A percentile compares a stretch with the other conserved stretches of the same genome.
These are phyloP conservation scores for Neurospora sublineolata DNA, from an alignment of 495 filamentous ascomycete genomes.

Conservation along the genomic window DNA sequence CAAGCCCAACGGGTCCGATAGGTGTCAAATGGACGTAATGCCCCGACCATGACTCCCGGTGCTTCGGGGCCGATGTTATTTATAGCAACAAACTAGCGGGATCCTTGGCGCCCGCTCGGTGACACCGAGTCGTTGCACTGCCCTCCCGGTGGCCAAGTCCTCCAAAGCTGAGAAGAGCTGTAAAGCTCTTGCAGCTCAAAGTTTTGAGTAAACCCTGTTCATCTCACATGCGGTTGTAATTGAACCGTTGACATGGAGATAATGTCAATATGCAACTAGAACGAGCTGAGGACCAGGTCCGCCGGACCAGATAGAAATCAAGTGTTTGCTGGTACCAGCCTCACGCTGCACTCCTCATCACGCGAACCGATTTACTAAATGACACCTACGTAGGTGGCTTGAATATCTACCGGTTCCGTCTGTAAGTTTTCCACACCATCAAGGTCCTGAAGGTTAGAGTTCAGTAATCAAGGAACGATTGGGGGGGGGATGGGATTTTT, in stretches of 20 bases:
- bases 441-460: background rate
- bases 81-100: background rate
- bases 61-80: background rate
- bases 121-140: background rate
- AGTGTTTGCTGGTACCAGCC: background rate
- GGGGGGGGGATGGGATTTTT: background rate
- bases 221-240: background rate
- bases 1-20: background rate
- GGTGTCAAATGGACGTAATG: background rate
- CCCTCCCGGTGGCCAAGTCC: background rate
- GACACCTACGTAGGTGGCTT: background rate
- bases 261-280: background rate
- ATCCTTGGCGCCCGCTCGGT: background rate
- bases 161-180: background rate
- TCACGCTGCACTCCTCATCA: background rate
- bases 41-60: background rate
- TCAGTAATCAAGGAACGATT: background rate
- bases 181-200: background rate
- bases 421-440: background rate
- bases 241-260: background rate
- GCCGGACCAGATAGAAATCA: background rate
- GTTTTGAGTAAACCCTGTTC: background rate
- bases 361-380: background rate
- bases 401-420: background rate
- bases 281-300: background rate